A percentile compares a stretch with the other conserved stretches of the same genome.
These are phyloP conservation scores for Raphanus sativus DNA, from an alignment of 345 rosid genomes.

Conservation along the genomic window DNA sequence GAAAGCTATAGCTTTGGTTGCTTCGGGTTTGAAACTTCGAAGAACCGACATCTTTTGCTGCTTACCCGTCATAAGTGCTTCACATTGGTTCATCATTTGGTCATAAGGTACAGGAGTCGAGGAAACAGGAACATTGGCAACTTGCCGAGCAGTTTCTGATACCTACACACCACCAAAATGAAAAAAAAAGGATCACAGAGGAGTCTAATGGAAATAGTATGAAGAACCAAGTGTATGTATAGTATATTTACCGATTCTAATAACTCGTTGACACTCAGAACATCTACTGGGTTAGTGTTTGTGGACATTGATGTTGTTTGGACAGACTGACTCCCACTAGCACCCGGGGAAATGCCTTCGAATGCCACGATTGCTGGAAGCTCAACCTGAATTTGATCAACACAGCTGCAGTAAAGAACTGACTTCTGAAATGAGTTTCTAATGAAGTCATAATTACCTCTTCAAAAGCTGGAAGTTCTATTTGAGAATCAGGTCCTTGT, in stretches of 20 bases:
- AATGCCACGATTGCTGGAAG: constrained; percentile 58
- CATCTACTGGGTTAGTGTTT: constrained; percentile 48
- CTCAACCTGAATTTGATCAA: constrained; percentile 53
- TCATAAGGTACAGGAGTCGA: constrained; percentile 74
- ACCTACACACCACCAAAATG: constrained; percentile 48
- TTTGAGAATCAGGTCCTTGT: constrained; percentile 66
- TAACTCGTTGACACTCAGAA: constrained; percentile 72
- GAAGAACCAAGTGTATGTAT: not conserved
- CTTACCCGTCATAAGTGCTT: constrained; percentile 81
- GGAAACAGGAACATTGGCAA: constrained; percentile 72
- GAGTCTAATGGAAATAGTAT: not conserved
- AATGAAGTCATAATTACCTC: constrained; percentile 51
- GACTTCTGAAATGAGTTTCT: constrained; percentile 2
- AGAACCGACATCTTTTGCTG: constrained; percentile 95
- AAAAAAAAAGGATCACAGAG: not conserved
- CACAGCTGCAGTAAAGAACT: constrained; percentile 19
- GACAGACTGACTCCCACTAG: constrained; percentile 58
- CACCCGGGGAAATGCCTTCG: constrained; percentile 64
- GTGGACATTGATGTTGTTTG: constrained; percentile 51
- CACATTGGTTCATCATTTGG: constrained; percentile 89
- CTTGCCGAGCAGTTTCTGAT: constrained; percentile 84
- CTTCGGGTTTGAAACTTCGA: constrained; percentile 71
- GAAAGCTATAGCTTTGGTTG: constrained; percentile 45
- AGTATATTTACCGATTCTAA: constrained; percentile 68
- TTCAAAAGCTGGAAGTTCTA: constrained; percentile 60